Base-by-base conservation (phyloP, 805 yeast species). In the Kodamaea laetipori region DNA sequence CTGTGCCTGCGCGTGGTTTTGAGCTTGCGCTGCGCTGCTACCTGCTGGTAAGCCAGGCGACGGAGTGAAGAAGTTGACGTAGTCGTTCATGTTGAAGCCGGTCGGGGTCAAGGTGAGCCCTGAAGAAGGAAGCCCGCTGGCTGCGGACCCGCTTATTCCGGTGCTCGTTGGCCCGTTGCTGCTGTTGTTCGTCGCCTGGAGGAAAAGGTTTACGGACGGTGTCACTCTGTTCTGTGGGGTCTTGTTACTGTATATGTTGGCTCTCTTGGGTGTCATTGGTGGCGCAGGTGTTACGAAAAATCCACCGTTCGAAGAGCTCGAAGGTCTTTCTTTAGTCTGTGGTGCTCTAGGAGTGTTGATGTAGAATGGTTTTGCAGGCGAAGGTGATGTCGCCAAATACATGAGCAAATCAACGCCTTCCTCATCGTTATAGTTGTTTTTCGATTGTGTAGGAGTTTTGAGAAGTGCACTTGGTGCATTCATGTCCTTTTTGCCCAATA, bases 351-450 rank as follows among this genome's bases (percentile, higher is more conserved):
- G 72, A 3, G 73, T 66, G 46, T 54, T 56, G 7, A 57, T 57
- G 44, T 54, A 58, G 41, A 54, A 53, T 10, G 71, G 69, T 43
- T 69, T 69, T 43, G 80, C 78, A 1, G 86, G 86, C 0, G 86
- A 78, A 1, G 96, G 96, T 6, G 94, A 85, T 5, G 90, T 84
- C 2, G 96, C 95, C 52, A 88, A 69, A 61, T 79, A 88, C 79
- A 88, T 77, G 48, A 88, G 73, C 48, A 88, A 66, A 59, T 84
- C 92, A 1, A 95, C 96, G 10, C 95, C 96, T 62, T 86, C 94
- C 25, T 65, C 65, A 49, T 71, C 74, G 38, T 66, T 62, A 44
- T 57, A 60, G 34, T 36, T 40, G 32, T 23, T 32, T 38, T 55
- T 49, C 1, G 62, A 51, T 46, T 66, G 71, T 2, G 73, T 68